Evolutionary conservation across 163 green algal genomes (phyloP).

Genomic region (Trebouxiophyceae sp.): DNA sequence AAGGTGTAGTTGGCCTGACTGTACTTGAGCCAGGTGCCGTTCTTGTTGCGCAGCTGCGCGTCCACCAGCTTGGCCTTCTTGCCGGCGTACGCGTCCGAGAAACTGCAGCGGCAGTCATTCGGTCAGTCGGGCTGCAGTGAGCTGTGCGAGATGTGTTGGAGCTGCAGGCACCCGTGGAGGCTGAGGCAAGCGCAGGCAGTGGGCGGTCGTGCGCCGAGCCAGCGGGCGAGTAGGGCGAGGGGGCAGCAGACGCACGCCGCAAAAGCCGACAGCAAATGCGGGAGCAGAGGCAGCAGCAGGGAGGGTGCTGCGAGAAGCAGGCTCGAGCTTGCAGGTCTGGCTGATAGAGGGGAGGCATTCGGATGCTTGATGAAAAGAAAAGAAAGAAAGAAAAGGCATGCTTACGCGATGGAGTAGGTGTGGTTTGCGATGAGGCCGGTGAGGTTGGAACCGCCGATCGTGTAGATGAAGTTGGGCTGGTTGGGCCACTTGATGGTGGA

Average conservation of each 20-base stretch:
- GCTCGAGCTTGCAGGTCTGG: no score
- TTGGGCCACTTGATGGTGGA: not conserved
- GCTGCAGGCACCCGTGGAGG: not conserved
- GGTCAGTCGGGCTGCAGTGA: not conserved
- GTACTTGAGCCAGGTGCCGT: slow-evolving; percentile 1
- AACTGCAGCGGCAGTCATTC: not conserved
- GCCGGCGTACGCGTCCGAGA: not conserved
- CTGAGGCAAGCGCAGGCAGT: no score
- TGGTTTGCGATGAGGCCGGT: slow-evolving; percentile 1
- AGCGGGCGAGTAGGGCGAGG: no score
- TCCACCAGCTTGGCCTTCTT: slow-evolving; percentile 10
- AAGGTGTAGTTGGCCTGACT: slow-evolving; percentile 8
- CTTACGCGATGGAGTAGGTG: slow-evolving; percentile 8
- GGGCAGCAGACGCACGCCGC: no score
- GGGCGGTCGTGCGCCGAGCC: no score
- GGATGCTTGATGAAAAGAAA: no score
- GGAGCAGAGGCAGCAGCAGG: no score
- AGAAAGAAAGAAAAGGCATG: no score
- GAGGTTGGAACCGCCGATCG: not conserved
- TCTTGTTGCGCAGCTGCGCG: slow-evolving; percentile 1
- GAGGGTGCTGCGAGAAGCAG: no score
- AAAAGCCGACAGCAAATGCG: no score
- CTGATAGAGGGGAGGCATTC: no score
- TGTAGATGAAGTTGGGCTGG: not conserved
- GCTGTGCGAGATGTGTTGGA: not conserved